Conservation (phyloP, 805 yeast genomes). For the Teunomyces barrocoloradensis region DNA sequence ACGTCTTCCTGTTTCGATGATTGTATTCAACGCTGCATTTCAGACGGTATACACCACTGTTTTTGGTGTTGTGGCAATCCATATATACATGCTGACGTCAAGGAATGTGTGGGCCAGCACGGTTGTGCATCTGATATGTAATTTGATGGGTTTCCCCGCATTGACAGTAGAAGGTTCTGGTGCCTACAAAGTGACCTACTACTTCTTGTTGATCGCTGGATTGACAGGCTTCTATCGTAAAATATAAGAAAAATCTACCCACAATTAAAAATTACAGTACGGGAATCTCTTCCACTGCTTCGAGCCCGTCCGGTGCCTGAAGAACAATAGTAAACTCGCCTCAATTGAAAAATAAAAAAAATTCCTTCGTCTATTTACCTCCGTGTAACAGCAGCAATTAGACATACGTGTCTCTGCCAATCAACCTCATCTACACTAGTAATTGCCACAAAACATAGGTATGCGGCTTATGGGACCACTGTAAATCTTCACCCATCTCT, state of each 20-base stretch:
- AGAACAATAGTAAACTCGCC: background rate
- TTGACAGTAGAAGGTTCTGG: constrained; percentile 16
- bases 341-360: constrained; percentile 1
- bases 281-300: background rate
- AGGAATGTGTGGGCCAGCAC: constrained; percentile 55
- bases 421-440: too few relatives aligned
- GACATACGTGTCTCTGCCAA: background rate
- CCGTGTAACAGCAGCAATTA: background rate
- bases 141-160: constrained; percentile 65
- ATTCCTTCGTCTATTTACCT: constrained; percentile 2
- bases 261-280: background rate
- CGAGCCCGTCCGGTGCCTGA: background rate
- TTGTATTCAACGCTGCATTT: constrained; percentile 38
- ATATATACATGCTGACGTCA: constrained; percentile 48
- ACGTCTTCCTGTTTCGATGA: constrained; percentile 19
- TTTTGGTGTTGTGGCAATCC: constrained; percentile 68
- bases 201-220: constrained; percentile 43
- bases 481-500: too few relatives aligned
- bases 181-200: constrained; percentile 27
- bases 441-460: too few relatives aligned
- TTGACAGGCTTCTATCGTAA: constrained; percentile 29
- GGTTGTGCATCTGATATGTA: constrained; percentile 64
- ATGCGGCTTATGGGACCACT: too few relatives aligned
- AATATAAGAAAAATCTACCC: background rate
- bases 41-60: constrained; percentile 66